Evolutionary conservation across 306 rosid genomes (phyloP).

Genomic region (Potentilla sterilis): DNA sequence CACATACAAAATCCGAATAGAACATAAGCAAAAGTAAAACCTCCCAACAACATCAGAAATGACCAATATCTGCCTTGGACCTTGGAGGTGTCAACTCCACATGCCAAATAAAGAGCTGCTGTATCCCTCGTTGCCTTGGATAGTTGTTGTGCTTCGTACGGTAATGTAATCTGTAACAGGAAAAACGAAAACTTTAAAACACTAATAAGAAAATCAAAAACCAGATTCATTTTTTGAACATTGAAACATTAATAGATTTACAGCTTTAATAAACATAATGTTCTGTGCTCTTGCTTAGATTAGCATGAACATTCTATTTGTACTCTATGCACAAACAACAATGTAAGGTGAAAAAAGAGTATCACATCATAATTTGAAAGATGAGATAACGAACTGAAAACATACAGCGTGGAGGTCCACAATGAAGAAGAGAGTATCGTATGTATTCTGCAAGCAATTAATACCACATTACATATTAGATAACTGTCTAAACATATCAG

Average conservation of each 20-base stretch:
- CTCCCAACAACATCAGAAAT: conserved; percentile 6
- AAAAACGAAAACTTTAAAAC: conserved; percentile 5
- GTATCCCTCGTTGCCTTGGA: conserved; percentile 79
- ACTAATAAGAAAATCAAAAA: conserved; percentile 1
- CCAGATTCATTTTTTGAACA: neutral
- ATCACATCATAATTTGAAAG: neutral
- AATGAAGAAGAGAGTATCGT: conserved; percentile 86
- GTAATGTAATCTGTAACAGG: conserved; percentile 67
- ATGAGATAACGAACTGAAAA: neutral
- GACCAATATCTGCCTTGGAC: conserved; percentile 38
- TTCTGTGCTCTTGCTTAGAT: neutral
- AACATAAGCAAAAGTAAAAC: conserved; percentile 20
- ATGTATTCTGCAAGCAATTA: conserved; percentile 56
- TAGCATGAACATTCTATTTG: neutral
- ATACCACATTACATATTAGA: conserved; percentile 12
- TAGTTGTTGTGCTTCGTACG: conserved; percentile 69
- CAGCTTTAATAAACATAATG: neutral
- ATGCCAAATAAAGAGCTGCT: conserved; percentile 94
- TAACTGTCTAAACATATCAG: neutral
- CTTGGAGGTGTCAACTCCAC: conserved; percentile 93
- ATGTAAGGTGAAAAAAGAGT: neutral
- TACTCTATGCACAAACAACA: too few relatives aligned
- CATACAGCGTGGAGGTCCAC: conserved; percentile 97
- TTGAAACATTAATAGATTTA: neutral
- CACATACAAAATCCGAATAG: conserved; percentile 22